These are phyloP conservation scores for Starmerella bombicola DNA, from an alignment of 805 yeast species.

Conservation along the genomic window DNA sequence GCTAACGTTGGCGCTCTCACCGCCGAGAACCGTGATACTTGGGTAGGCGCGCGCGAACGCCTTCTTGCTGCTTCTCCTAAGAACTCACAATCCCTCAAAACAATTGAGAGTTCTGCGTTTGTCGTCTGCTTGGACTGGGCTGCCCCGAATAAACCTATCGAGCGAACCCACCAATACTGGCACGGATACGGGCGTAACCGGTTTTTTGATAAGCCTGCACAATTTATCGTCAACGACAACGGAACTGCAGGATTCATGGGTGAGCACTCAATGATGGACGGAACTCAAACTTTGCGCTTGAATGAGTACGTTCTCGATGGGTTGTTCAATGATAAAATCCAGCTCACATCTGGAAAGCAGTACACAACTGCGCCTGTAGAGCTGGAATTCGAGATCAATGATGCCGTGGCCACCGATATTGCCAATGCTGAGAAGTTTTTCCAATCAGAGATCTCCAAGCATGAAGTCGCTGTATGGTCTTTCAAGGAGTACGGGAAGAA, in stretches of 20 bases:
- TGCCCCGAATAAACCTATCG: conserved; percentile 63
- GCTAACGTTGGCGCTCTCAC: conserved; percentile 68
- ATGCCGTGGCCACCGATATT: conserved; percentile 41
- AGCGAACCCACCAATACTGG: conserved; percentile 78
- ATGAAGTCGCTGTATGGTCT: conserved; percentile 67
- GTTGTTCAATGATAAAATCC: conserved; percentile 38
- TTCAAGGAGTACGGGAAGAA: conserved; percentile 78
- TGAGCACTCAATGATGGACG: conserved; percentile 97
- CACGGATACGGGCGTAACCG: conserved; percentile 91
- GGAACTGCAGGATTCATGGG: conserved; percentile 88
- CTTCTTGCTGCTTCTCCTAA: conserved; percentile 45
- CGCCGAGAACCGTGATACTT: conserved; percentile 72
- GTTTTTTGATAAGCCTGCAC: conserved; percentile 82
- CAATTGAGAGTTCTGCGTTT: conserved; percentile 67
- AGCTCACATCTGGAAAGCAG: conserved; percentile 24
- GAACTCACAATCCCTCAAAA: conserved; percentile 48
- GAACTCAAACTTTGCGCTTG: conserved; percentile 83
- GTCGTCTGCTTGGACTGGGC: conserved; percentile 66
- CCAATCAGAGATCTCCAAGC: conserved; percentile 43
- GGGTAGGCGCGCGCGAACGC: conserved; percentile 49
- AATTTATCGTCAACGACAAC: conserved; percentile 67
- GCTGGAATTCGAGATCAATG: conserved; percentile 43
- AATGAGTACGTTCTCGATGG: conserved; percentile 61
- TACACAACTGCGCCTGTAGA: conserved; percentile 28
- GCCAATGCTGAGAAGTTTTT: conserved; percentile 46